Evolutionary conservation across 352 stramenopile species (phyloP).

Genomic region (Phytophthora syringae): DNA sequence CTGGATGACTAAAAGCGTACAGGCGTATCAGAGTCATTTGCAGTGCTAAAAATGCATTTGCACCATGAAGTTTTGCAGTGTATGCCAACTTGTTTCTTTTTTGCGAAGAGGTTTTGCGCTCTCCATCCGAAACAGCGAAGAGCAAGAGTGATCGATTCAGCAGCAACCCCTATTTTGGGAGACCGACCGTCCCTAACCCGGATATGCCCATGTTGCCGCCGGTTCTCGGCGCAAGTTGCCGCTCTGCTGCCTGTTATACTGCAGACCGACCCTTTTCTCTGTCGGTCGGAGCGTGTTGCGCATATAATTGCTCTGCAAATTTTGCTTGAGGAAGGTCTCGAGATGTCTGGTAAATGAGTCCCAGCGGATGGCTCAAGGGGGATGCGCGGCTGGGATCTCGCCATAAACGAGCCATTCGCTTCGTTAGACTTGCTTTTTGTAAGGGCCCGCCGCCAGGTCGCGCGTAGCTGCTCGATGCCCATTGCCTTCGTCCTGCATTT

Average conservation of each 20-base stretch:
- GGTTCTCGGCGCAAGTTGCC: background rate
- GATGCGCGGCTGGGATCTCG: constrained; percentile 26
- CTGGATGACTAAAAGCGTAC: constrained; percentile 73
- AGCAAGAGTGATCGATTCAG: background rate
- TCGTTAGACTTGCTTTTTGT: constrained; percentile 25
- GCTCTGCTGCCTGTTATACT: background rate
- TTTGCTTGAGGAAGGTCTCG: background rate
- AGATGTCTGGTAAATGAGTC: background rate
- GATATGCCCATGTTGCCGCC: background rate
- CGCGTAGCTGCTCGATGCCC: constrained; percentile 22
- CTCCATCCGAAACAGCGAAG: constrained; percentile 20
- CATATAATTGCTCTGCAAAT: background rate
- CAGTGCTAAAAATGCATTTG: no score
- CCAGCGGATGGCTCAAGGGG: constrained; percentile 4
- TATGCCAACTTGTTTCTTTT: no score
- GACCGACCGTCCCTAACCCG: constrained; percentile 4
- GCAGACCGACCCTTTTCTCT: background rate
- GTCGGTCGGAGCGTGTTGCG: background rate
- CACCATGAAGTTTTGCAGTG: no score
- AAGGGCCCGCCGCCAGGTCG: constrained; percentile 16
- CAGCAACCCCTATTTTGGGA: constrained; percentile 4
- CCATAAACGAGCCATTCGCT: constrained; percentile 27
- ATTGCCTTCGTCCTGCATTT: constrained; percentile 45
- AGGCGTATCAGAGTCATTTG: background rate
- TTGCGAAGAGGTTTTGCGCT: no score